Conservation (phyloP, 1,284 basidiomycete genomes). For the Cystobasidiaceae sp. region DNA sequence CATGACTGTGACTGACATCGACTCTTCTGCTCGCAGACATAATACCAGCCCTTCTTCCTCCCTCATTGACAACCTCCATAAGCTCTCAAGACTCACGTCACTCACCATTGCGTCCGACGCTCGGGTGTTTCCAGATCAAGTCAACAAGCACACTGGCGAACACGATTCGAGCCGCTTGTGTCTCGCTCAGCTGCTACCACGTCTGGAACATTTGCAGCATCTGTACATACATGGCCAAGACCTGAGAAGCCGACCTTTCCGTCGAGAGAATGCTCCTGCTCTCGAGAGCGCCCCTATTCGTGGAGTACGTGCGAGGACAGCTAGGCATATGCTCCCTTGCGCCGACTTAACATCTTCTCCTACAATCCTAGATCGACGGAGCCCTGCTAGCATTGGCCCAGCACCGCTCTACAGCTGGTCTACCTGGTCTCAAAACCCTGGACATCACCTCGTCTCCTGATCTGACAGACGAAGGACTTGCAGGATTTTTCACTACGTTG, state of each 20-base stretch:
- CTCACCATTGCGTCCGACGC: constrained; percentile 1
- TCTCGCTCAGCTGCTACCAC: background rate
- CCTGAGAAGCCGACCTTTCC: background rate
- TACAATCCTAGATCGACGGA: background rate
- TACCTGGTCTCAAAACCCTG: constrained; percentile 23
- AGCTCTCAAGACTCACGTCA: background rate
- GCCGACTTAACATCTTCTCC: no score
- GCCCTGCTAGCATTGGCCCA: constrained; percentile 17
- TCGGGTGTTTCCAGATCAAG: background rate
- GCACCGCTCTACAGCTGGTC: background rate
- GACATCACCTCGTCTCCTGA: constrained; percentile 25
- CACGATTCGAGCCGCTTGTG: background rate
- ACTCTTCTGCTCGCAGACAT: background rate
- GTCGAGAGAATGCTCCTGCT: no score
- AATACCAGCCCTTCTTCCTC: background rate
- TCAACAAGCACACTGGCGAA: background rate
- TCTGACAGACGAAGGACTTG: constrained; percentile 22
- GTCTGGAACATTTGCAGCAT: background rate
- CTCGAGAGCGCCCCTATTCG: background rate
- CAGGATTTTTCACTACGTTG: constrained; percentile 1
- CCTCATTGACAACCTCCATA: background rate
- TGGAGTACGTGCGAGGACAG: background rate
- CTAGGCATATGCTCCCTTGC: background rate
- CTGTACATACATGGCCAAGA: constrained; percentile 17
- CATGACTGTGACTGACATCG: background rate